phyloP scores from a whole-genome alignment of 2,329 filamentous ascomycete species.

The Fusarium annulatum region DNA sequence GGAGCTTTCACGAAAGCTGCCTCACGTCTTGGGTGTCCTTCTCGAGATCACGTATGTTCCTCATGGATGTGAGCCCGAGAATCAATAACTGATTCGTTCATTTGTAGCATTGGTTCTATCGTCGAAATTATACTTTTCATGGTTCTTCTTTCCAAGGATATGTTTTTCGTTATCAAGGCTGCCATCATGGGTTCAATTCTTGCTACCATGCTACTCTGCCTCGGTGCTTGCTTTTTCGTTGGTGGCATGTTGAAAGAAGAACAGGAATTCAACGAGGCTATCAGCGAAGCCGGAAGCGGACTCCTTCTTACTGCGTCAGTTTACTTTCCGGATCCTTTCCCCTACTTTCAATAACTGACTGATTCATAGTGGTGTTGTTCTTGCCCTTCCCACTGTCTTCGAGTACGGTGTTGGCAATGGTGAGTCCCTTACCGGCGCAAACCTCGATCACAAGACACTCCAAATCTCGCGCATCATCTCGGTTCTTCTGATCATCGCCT shows the following conservation, averaged over 20 bases:
- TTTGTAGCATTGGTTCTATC: slow-evolving; percentile 69
- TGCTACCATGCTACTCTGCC: slow-evolving; percentile 82
- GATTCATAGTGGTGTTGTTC: slow-evolving; percentile 48
- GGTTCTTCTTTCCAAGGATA: slow-evolving; percentile 68
- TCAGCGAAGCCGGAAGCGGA: slow-evolving; percentile 83
- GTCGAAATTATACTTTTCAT: slow-evolving; percentile 89
- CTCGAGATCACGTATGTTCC: slow-evolving; percentile 65
- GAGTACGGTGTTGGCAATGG: slow-evolving; percentile 55
- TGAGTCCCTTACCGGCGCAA: slow-evolving; percentile 37
- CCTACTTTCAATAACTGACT: slow-evolving; percentile 47
- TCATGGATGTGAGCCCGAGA: too few relatives aligned
- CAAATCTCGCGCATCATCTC: slow-evolving; percentile 77
- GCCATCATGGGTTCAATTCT: slow-evolving; percentile 87
- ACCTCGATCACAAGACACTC: slow-evolving; percentile 65
- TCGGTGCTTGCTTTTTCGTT: slow-evolving; percentile 83
- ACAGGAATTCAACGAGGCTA: slow-evolving; percentile 77
- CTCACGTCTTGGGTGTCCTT: slow-evolving; percentile 75
- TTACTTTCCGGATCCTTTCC: neutral
- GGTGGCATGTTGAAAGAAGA: slow-evolving; percentile 76
- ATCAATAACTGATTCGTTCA: neutral
- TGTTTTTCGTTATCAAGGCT: slow-evolving; percentile 80
- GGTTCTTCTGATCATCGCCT: slow-evolving; percentile 76
- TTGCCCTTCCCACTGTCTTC: slow-evolving; percentile 66
- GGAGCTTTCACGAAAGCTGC: slow-evolving; percentile 82
- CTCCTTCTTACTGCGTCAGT: slow-evolving; percentile 81